Conservation (phyloP, 805 yeast genomes). For the Candida hungchunana region DNA sequence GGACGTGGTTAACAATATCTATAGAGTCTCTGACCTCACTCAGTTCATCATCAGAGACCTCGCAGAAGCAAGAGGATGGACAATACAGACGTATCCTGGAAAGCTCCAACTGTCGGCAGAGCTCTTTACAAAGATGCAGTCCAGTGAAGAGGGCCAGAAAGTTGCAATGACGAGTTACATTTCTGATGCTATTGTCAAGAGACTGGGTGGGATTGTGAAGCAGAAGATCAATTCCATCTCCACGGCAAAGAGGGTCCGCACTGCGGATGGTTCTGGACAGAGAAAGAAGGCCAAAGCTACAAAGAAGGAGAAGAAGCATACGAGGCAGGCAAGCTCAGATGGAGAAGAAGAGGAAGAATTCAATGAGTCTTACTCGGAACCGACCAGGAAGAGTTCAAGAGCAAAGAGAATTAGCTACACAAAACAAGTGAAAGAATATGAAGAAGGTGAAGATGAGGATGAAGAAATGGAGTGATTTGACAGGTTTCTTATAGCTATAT, state of each 20-base stretch:
- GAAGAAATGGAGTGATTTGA: constrained; percentile 12
- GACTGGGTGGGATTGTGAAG: constrained; percentile 31
- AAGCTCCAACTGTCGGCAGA: constrained; percentile 68
- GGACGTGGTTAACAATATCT: constrained; percentile 37
- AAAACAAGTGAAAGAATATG: constrained; percentile 19
- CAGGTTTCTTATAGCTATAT: too few species aligned
- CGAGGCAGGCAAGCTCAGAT: constrained; percentile 17
- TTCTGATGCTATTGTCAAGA: constrained; percentile 40
- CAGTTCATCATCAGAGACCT: constrained; percentile 60
- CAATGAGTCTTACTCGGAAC: constrained; percentile 16
- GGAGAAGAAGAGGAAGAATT: constrained; percentile 23
- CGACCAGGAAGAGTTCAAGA: constrained; percentile 42
- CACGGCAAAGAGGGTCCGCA: constrained; percentile 15
- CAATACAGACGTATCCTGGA: constrained; percentile 77
- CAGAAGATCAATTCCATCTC: constrained; percentile 30
- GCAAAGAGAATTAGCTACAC: constrained; percentile 34
- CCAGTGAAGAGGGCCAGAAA: constrained; percentile 53
- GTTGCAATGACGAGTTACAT: constrained; percentile 54
- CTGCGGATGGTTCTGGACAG: constrained; percentile 7
- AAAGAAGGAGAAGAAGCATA: constrained; percentile 11
- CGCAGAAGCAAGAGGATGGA: constrained; percentile 61
- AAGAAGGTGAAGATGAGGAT: constrained; percentile 18
- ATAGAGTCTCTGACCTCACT: constrained; percentile 67
- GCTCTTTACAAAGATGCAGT: constrained; percentile 56
- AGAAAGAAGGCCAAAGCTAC: constrained; percentile 18